Evolutionary conservation across 371 early-diverging fungal genomes (phyloP).

Genomic region (Zopfochytrium polystomum): DNA sequence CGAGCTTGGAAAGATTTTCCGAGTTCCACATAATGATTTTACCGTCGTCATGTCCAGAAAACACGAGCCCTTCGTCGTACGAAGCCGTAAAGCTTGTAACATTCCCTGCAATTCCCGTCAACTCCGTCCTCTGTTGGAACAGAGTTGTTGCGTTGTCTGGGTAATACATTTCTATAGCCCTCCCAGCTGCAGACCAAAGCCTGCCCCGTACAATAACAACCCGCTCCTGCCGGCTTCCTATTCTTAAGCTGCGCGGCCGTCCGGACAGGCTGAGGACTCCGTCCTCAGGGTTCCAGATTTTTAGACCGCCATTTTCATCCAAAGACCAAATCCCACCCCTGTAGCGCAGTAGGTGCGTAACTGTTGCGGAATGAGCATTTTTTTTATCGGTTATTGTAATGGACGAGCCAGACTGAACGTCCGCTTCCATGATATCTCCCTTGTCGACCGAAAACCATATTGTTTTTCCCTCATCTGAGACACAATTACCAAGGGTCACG

Average conservation of each 20-base stretch:
- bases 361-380: slow-evolving; percentile 52
- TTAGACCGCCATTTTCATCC: slow-evolving; percentile 68
- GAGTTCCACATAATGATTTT: slow-evolving; percentile 73
- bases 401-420: too few species aligned
- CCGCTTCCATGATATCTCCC: too few species aligned
- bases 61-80: slow-evolving; percentile 37
- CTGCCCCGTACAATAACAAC: slow-evolving; percentile 48
- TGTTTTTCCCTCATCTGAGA: too few species aligned
- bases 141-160: slow-evolving; percentile 18
- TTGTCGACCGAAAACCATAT: too few species aligned
- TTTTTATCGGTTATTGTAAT: too few species aligned
- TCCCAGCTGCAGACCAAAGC: slow-evolving; percentile 63
- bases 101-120: slow-evolving; percentile 57
- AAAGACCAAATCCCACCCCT: slow-evolving; percentile 67
- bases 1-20: slow-evolving; percentile 42
- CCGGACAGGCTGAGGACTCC: slow-evolving; percentile 16
- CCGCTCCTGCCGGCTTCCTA: slow-evolving; percentile 36
- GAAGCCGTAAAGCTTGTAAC: slow-evolving; percentile 58
- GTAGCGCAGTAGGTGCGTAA: slow-evolving; percentile 63
- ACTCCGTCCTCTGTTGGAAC: slow-evolving; percentile 29
- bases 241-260: slow-evolving; percentile 39
- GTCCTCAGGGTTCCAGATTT: slow-evolving; percentile 61
- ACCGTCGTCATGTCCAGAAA: slow-evolving; percentile 78
- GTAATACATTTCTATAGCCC: slow-evolving; percentile 52
- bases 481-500: too few species aligned